phyloP scores from a whole-genome alignment of 345 rosid species.

The Mercurialis annua region DNA sequence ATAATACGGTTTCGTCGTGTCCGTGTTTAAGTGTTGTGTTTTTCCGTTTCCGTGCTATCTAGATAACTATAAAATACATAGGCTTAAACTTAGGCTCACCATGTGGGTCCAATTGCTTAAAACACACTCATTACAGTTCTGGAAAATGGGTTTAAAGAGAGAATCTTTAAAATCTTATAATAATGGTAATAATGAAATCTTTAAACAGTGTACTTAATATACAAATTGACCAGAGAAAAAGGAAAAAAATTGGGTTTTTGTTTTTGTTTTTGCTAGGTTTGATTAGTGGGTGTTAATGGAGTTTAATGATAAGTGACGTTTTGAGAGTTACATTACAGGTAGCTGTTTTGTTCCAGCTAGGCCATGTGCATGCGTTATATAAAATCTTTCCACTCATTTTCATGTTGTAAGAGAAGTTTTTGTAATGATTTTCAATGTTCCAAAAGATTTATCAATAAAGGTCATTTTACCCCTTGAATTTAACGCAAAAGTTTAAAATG shows the following conservation, averaged over 20 bases:
- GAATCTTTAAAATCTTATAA: neutral
- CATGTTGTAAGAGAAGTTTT: no score
- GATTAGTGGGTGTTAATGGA: no score
- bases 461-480: no score
- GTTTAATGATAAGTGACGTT: slow-evolving; percentile 6
- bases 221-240: slow-evolving; percentile 1
- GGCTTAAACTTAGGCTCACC: no score
- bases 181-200: neutral
- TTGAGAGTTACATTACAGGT: slow-evolving; percentile 23
- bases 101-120: slow-evolving; percentile 62
- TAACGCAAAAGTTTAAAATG: no score
- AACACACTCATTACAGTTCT: slow-evolving; percentile 58
- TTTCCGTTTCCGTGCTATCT: no score
- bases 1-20: no score
- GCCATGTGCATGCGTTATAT: slow-evolving; percentile 37
- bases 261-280: slow-evolving; percentile 1
- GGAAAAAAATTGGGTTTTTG: neutral
- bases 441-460: no score
- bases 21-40: no score
- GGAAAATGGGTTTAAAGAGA: slow-evolving; percentile 14
- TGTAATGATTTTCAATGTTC: no score
- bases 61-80: no score
- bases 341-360: slow-evolving; percentile 33
- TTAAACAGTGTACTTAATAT: neutral
- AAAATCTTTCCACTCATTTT: no score